Base-by-base conservation (phyloP, 1,284 basidiomycete genomes). In the Cutaneotrichosporon cutaneum region DNA sequence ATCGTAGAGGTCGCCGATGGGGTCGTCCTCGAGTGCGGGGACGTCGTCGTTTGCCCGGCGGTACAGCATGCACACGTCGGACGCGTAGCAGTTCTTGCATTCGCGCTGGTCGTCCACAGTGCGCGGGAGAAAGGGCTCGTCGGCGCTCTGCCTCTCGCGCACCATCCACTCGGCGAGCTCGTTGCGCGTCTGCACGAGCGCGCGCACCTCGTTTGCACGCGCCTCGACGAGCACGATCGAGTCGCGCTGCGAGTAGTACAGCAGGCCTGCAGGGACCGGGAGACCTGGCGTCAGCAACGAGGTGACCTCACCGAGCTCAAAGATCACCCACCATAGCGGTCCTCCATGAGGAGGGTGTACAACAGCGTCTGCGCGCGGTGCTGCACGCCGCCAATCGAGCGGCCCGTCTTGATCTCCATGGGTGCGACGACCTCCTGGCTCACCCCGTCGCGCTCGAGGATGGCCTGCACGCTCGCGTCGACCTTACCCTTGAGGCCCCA, bases 281-380 rank as follows among this genome's bases (percentile, higher is more conserved):
- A 73, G 62, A 52, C 71, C 74, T 75, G 62, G 8, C 16, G 51
- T 58, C 33, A 57, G 33, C 11, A 16, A 27, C 27, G 14, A 26
- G 45, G 24, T 14, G n/a, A 30, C n/a, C 16, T 18, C 1, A 26
- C 18, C 7, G 5, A 5, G 24, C 6, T 2, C 32, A 14, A 2
- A 36, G 69, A 79, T 60, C 58, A 66, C 89, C 58, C 58, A 66
- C 89, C 88, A 73, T 98, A 98, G 14, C 94, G 86, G 72, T 99
- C 94, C 36, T 87, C 86, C 74, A 94, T 88, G 8, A 99, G 84
- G 14, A 99, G 82, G 0, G 93, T 97, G 75, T 99, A 99, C 7
- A 99, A 81, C 88, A 97, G 94, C 0, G 96, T 99, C 79, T 99
- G 95, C 0, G 96, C 96, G 47, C 94, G 88, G 77, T 99, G 96